Base-by-base conservation (phyloP, 495 filamentous ascomycete species). In the Elaphomyces granulatus region DNA sequence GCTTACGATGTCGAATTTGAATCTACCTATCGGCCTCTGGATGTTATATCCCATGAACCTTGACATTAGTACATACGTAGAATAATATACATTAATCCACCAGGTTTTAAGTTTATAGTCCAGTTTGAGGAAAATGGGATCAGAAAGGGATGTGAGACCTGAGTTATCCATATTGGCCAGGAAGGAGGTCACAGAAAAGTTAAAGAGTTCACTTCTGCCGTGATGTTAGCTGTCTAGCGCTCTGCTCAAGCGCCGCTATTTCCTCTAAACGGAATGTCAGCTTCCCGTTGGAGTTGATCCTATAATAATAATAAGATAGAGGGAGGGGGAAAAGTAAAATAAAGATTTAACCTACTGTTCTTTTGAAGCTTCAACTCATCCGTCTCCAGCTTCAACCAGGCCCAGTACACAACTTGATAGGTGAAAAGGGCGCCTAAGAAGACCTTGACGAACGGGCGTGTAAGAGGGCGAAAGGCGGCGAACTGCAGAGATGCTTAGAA, bases 341-440 rank as follows among this genome's bases (percentile, higher is more conserved):
- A n/a, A n/a, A n/a, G n/a, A n/a, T n/a, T n/a, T n/a, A n/a, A 64
- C 59, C 20, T 54, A 75, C 70, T 54, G 42, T 68, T 68, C 52
- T 74, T 75, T 33, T 78, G 66, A 8, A 67, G 60, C 59, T 75
- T 82, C 20, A 68, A 61, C 55, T 87, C 83, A 43, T 83, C 67
- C 39, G 66, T 70, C 61, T 95, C 88, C n/a, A 96, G 64, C 60
- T 83, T 90, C 58, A 75, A 43, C 90, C 88, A 98, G 15, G 66
- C 60, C 72, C 74, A 92, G 59, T 94, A 93, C 17, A 75, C 58
- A 8, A 83, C 50, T 56, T 98, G 90, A 61, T 94, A 98, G 0
- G 80, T 83, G 57, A 93, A 80, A 16, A 94, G 66, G 10, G 86
- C 83, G 37, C 86, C 77, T 7, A 95, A 70, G 50, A 93, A 80